Evolutionary conservation across 2,329 filamentous ascomycete species (phyloP).

Genomic region (Huntiella decipiens): DNA sequence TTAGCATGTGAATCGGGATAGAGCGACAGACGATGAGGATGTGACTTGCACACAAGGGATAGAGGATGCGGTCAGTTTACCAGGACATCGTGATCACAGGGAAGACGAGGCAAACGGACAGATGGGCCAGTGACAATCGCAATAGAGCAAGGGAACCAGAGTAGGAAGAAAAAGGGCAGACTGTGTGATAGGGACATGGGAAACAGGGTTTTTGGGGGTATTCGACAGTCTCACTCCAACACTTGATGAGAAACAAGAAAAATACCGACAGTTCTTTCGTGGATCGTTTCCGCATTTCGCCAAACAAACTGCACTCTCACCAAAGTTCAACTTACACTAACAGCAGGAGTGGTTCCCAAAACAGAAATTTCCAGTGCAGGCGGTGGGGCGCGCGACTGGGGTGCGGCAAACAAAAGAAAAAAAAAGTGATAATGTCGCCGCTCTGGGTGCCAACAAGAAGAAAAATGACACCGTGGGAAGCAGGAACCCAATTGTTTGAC

Average conservation of each 20-base stretch:
- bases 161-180: too few species aligned
- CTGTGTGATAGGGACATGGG: too few species aligned
- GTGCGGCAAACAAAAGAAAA: neutral
- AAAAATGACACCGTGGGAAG: too few species aligned
- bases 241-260: neutral
- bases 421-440: neutral
- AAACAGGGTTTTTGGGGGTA: too few species aligned
- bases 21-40: neutral
- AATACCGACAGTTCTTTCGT: neutral
- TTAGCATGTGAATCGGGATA: too few species aligned
- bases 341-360: conserved; percentile 4
- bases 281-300: neutral
- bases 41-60: neutral
- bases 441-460: too few species aligned
- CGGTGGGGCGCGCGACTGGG: neutral
- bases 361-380: neutral
- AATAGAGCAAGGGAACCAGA: too few species aligned
- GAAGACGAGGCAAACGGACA: neutral
- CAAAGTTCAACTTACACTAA: conserved; percentile 1
- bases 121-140: too few species aligned
- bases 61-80: neutral
- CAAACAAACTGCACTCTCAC: too few species aligned
- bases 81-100: neutral
- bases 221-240: neutral
- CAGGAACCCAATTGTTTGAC: too few species aligned